These are phyloP conservation scores for Knufia fluminis DNA, from an alignment of 2,329 filamentous ascomycete genomes.

Conservation along the genomic window DNA sequence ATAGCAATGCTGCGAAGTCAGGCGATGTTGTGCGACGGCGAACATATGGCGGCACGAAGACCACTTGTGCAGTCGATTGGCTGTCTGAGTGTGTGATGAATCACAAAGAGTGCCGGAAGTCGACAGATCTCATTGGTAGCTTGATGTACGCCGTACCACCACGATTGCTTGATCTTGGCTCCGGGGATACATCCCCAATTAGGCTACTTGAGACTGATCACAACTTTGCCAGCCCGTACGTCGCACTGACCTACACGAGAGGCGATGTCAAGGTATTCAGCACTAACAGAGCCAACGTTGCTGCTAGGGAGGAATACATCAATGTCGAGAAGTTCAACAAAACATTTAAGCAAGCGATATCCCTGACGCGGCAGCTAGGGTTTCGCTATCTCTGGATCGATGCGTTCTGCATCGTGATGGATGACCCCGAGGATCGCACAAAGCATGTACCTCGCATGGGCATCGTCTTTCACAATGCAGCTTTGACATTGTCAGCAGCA, in stretches of 20 bases:
- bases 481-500: conserved; percentile 7
- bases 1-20: conserved; percentile 1
- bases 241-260: conserved; percentile 6
- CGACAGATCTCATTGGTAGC: conserved; percentile 8
- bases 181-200: not conserved
- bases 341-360: conserved; percentile 14
- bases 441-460: conserved; percentile 9
- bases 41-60: conserved; percentile 4
- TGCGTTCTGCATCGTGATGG: conserved; percentile 20
- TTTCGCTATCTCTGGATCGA: conserved; percentile 24
- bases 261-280: not conserved
- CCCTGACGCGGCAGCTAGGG: conserved; percentile 11
- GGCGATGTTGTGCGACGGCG: conserved; percentile 6
- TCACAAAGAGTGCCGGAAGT: conserved; percentile 8
- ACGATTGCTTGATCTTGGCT: conserved; percentile 5
- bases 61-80: conserved; percentile 3
- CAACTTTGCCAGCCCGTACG: conserved; percentile 8
- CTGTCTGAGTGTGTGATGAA: conserved; percentile 6
- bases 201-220: conserved; percentile 6
- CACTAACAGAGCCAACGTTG: conserved; percentile 3
- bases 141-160: conserved; percentile 9
- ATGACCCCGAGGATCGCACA: conserved; percentile 4
- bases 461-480: conserved; percentile 9
- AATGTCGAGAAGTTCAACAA: conserved; percentile 9
- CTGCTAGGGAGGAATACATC: not conserved